Base-by-base conservation (phyloP, 768 basidiomycete genomes). In the Trametes cubensis region DNA sequence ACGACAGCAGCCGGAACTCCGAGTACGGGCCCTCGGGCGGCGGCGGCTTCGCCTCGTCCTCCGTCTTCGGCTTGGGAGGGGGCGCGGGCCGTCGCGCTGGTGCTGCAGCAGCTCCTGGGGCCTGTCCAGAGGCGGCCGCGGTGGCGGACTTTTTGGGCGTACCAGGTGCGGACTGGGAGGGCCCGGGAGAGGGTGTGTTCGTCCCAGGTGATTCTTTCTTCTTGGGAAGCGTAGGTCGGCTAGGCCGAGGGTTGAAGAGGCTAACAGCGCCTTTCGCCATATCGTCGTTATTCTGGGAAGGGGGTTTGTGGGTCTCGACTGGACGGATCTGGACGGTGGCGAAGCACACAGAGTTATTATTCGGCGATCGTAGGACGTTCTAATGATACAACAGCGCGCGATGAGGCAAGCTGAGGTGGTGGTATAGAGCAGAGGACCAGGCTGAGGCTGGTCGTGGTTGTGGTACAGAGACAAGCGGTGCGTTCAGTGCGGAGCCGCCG, bases 1-100 rank as follows among this genome's bases (percentile, higher is more conserved):
- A 88, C 7, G 90, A 90, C 73, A 92, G 83, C 69, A 94, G 83
- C 70, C 82, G 83, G 78, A 85, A 94, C 72, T 94, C 92, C 64
- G 84, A 81, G 76, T 77, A 93, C 0, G 85, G 80, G 64, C 85
- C 85, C 42, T 87, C 85, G 40, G 89, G 89, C 44, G 88, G 81
- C 61, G 63, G 55, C 14, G 67, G 60, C 58, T 82, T 78, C 51
- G 83, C 70, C 8, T 73, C 72, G 60, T 81, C 84, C 30, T 86
- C 86, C 50, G 78, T 74, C 21, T 83, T 53, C 55, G 34, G 51
- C 38, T 45, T 25, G 26, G 57, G 64, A 7, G 66, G 60, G 10
- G 59, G 51, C 25, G 60, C 58, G 28, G 66, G 60, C 23, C 55
- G 58, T 8, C 58, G 58, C 6, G 66, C 40, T 34, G 58, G 15